A percentile compares a stretch with the other conserved stretches of the same genome.
phyloP scores from a whole-genome alignment of 2,329 filamentous ascomycete species.

The Botrytis aclada region DNA sequence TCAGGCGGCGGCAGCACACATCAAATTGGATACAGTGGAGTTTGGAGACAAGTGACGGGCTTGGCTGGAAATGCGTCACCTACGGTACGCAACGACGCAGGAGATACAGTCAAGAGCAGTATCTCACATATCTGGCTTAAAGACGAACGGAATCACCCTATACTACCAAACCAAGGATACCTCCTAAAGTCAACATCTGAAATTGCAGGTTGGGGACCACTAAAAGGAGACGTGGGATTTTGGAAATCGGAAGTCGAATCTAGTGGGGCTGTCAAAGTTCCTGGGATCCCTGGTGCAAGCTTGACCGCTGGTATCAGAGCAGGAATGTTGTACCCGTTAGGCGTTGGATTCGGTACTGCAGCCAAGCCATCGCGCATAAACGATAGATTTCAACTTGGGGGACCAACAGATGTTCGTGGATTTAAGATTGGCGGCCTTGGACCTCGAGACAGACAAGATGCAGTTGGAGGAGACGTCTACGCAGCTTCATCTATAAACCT shows the following conservation, averaged over 20 bases:
- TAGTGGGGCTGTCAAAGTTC: slow-evolving; percentile 68
- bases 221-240: slow-evolving; percentile 90
- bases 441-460: slow-evolving; percentile 79
- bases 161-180: slow-evolving; percentile 80
- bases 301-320: slow-evolving; percentile 78
- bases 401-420: slow-evolving; percentile 89
- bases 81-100: slow-evolving; percentile 78
- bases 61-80: slow-evolving; percentile 74
- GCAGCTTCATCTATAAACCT: slow-evolving; percentile 85
- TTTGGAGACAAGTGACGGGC: slow-evolving; percentile 86
- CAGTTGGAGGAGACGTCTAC: slow-evolving; percentile 88
- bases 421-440: slow-evolving; percentile 89
- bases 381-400: slow-evolving; percentile 92
- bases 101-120: slow-evolving; percentile 86
- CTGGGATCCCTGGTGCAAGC: slow-evolving; percentile 64
- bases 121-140: slow-evolving; percentile 76
- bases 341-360: slow-evolving; percentile 53
- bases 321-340: slow-evolving; percentile 79
- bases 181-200: slow-evolving; percentile 75
- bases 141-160: slow-evolving; percentile 79
- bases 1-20: slow-evolving; percentile 64
- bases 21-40: slow-evolving; percentile 73
- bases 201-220: slow-evolving; percentile 79
- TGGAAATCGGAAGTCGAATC: slow-evolving; percentile 87
- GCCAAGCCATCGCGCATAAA: slow-evolving; percentile 76